These are phyloP conservation scores for Nemania sp. DNA, from an alignment of 2,329 filamentous ascomycete species.

Conservation along the genomic window DNA sequence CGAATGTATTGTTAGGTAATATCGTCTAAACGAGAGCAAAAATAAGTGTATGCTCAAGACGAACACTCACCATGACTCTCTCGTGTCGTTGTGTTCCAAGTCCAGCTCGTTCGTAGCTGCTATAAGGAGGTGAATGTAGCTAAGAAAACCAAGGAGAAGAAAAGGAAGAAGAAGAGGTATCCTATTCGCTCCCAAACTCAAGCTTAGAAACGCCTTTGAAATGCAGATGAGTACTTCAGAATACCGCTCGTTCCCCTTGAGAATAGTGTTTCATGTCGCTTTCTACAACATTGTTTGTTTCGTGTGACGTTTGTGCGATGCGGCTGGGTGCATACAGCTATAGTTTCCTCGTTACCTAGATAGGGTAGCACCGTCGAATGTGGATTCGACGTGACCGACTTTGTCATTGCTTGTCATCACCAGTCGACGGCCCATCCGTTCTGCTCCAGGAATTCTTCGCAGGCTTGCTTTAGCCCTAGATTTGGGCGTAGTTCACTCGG, in stretches of 20 bases:
- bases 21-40: background rate
- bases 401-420: constrained; percentile 47
- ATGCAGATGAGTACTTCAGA: constrained; percentile 13
- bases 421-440: constrained; percentile 96
- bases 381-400: background rate
- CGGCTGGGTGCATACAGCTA: background rate
- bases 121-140: background rate
- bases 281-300: background rate
- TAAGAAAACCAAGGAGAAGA: background rate
- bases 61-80: background rate
- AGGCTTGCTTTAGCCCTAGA: constrained; percentile 77
- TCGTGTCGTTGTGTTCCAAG: background rate
- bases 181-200: constrained; percentile 3
- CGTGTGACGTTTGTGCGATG: background rate
- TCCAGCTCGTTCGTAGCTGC: constrained; percentile 2
- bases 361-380: background rate
- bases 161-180: constrained; percentile 7
- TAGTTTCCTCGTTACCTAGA: background rate
- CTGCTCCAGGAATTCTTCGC: constrained; percentile 79
- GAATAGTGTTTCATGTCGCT: background rate
- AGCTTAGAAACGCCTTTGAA: constrained; percentile 16
- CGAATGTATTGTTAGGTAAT: background rate
- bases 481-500: constrained; percentile 78
- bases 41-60: background rate
- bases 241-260: background rate